These are phyloP conservation scores for Pseudonitzschia pungens DNA, from an alignment of 108 stramenopile species.

Conservation along the genomic window DNA sequence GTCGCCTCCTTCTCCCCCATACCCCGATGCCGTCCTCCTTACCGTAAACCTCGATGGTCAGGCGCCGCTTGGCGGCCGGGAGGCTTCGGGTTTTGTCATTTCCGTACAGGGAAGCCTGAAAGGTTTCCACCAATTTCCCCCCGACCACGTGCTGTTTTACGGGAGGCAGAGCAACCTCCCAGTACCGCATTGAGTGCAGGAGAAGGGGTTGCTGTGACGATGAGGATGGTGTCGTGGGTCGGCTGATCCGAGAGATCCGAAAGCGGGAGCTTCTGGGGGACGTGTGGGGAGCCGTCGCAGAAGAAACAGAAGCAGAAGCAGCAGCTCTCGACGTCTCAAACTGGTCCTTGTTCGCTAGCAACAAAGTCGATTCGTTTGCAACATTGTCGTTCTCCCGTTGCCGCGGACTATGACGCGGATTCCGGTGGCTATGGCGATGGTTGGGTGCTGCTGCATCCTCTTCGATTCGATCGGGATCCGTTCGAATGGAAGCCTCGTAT, in stretches of 20 bases:
- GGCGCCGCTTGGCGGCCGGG: constrained; percentile 16
- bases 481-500: background rate
- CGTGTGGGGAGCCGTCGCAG: too few relatives aligned
- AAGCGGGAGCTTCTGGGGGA: background rate
- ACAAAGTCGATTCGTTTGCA: too few relatives aligned
- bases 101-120: constrained; percentile 1
- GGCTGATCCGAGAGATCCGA: background rate
- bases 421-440: too few relatives aligned
- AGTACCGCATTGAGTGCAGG: constrained; percentile 17
- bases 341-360: too few relatives aligned
- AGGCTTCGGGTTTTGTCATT: background rate
- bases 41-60: constrained; percentile 30
- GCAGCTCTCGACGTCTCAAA: too few relatives aligned
- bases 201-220: background rate
- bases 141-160: constrained; percentile 19
- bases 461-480: background rate
- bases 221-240: background rate
- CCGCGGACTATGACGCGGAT: too few relatives aligned
- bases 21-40: background rate
- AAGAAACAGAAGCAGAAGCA: too few relatives aligned
- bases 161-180: constrained; percentile 31
- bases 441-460: background rate
- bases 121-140: constrained; percentile 21
- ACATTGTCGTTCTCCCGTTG: too few relatives aligned
- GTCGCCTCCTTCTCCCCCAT: background rate